These are phyloP conservation scores for Violaceomyces palustris DNA, from an alignment of 1,284 basidiomycete genomes.

Conservation along the genomic window DNA sequence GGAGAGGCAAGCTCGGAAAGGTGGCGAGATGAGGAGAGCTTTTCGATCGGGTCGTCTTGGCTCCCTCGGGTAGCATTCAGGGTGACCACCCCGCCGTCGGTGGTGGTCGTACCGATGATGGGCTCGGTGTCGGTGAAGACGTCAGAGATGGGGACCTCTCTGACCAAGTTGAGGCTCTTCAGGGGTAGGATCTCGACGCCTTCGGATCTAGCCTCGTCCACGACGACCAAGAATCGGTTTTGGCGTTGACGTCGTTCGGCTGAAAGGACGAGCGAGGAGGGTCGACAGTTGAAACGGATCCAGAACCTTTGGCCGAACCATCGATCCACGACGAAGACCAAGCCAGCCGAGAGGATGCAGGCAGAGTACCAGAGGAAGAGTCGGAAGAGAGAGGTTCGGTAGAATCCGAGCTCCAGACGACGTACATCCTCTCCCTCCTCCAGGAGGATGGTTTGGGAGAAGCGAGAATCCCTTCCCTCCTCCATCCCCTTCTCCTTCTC, in stretches of 20 bases:
- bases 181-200: conserved; percentile 19
- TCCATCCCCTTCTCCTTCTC: no score
- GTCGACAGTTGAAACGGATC: conserved; percentile 18
- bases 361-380: conserved; percentile 19
- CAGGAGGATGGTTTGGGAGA: no score
- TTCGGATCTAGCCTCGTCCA: no score
- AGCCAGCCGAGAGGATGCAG: conserved; percentile 25
- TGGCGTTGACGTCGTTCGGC: background rate
- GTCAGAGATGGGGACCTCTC: conserved; percentile 1
- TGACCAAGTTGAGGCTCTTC: conserved; percentile 12
- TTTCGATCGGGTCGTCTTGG: no score
- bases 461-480: no score
- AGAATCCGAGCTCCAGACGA: conserved; percentile 27
- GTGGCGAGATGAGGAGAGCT: no score
- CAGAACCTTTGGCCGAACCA: conserved; percentile 29
- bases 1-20: no score
- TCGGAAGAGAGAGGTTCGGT: conserved; percentile 5
- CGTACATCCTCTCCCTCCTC: no score
- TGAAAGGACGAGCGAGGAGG: background rate
- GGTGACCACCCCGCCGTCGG: no score
- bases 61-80: no score
- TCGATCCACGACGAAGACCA: conserved; percentile 18
- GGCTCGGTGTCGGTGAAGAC: conserved; percentile 17
- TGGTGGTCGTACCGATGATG: no score
- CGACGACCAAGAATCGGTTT: background rate